A percentile compares a stretch with the other conserved stretches of the same genome.
phyloP scores from a whole-genome alignment of 164 flowering plant species.

The Santalum album region DNA sequence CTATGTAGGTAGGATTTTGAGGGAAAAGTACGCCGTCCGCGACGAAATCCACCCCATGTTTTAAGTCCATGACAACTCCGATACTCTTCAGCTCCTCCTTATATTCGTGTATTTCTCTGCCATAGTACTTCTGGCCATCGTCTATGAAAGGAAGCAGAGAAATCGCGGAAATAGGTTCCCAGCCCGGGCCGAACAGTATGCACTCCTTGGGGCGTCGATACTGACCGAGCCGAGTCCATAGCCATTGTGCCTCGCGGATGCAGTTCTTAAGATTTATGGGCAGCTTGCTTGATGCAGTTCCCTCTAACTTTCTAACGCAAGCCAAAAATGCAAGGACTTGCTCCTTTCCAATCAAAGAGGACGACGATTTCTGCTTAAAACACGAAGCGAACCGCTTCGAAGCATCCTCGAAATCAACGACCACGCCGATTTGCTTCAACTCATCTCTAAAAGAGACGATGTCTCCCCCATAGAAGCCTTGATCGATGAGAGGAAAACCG shows the following conservation, averaged over 20 bases:
- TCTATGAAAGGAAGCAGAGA: slow-evolving; percentile 46
- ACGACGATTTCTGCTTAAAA: slow-evolving; percentile 29
- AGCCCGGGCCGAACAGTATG: slow-evolving; percentile 37
- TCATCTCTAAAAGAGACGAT: slow-evolving; percentile 21
- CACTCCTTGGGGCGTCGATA: slow-evolving; percentile 32
- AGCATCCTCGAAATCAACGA: slow-evolving; percentile 44
- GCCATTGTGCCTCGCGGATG: slow-evolving; percentile 40
- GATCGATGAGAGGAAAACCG: slow-evolving; percentile 35
- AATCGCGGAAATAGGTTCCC: slow-evolving; percentile 34
- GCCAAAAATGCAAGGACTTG: slow-evolving; percentile 31
- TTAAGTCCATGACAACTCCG: slow-evolving; percentile 35
- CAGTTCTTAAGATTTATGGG: slow-evolving; percentile 25
- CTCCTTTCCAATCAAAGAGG: slow-evolving; percentile 18
- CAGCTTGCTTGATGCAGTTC: slow-evolving; percentile 1
- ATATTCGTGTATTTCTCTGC: slow-evolving; percentile 29
- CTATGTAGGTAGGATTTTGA: slow-evolving; percentile 14
- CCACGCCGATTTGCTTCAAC: slow-evolving; percentile 31
- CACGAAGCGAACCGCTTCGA: slow-evolving; percentile 23
- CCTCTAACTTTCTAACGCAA: slow-evolving; percentile 31
- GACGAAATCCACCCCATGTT: slow-evolving; percentile 28
- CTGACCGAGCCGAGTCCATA: slow-evolving; percentile 44
- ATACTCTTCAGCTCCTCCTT: slow-evolving; percentile 30
- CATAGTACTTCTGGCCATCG: slow-evolving; percentile 29
- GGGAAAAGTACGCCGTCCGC: slow-evolving; percentile 25
- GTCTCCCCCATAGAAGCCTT: slow-evolving; percentile 25